phyloP scores from a whole-genome alignment of 768 basidiomycete genomes.

The Kwoniella dejecticola region DNA sequence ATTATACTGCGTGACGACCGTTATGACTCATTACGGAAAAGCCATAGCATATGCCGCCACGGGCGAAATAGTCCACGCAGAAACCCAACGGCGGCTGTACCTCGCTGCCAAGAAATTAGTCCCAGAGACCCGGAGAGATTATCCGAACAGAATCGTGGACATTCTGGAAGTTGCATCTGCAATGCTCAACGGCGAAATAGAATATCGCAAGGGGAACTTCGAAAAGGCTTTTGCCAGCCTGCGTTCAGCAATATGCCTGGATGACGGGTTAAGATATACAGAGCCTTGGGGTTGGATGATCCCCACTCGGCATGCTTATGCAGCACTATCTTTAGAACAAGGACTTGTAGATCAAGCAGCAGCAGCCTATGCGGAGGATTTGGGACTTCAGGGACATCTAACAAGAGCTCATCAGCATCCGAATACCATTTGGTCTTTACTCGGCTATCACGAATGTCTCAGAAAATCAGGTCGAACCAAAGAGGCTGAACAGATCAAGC shows the following conservation, averaged over 20 bases:
- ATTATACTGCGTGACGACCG: constrained; percentile 28
- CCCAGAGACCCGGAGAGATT: constrained; percentile 10
- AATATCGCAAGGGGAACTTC: constrained; percentile 38
- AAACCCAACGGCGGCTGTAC: too few relatives aligned
- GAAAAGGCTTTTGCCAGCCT: constrained; percentile 37
- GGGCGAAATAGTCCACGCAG: constrained; percentile 21
- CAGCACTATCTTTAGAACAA: too few relatives aligned
- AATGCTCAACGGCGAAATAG: constrained; percentile 43
- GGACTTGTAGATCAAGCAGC: too few relatives aligned
- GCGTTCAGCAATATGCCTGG: constrained; percentile 28
- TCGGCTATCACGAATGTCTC: too few relatives aligned
- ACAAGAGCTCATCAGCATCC: too few relatives aligned
- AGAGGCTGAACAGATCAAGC: too few relatives aligned
- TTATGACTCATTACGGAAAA: constrained; percentile 29
- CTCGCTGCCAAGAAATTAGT: constrained; percentile 10
- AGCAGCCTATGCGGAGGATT: too few relatives aligned
- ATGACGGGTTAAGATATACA: constrained; percentile 35
- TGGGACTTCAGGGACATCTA: too few relatives aligned
- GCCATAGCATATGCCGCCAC: constrained; percentile 35
- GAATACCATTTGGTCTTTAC: too few relatives aligned
- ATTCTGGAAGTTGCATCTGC: constrained; percentile 32
- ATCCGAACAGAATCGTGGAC: constrained; percentile 15
- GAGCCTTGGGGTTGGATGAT: constrained; percentile 49
- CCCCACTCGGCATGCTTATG: constrained; percentile 43
- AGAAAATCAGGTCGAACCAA: too few relatives aligned